Percentiles rank a stretch among this genome's conserved stretches.
phyloP scores from a whole-genome alignment of 768 basidiomycete genomes.

The Mycena metata region DNA sequence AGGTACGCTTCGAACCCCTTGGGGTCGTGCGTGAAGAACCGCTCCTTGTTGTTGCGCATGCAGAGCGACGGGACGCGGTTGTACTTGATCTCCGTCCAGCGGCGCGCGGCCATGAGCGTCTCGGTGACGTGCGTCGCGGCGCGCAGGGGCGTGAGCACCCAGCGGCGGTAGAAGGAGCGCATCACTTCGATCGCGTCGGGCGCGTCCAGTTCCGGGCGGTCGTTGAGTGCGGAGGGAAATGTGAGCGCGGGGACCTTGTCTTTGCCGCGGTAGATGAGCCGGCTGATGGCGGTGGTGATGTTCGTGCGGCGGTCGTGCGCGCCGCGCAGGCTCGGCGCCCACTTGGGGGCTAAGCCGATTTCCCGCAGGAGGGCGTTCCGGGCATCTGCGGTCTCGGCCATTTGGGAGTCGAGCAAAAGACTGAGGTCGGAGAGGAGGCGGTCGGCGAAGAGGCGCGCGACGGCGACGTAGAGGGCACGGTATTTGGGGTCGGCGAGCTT shows the following conservation, averaged over 20 bases:
- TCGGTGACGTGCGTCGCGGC: constrained; percentile 62
- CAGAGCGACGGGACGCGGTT: constrained; percentile 70
- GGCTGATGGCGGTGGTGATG: constrained; percentile 72
- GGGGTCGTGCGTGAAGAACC: constrained; percentile 71
- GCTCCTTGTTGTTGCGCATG: constrained; percentile 69
- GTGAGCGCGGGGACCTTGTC: constrained; percentile 38
- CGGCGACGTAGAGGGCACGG: constrained; percentile 72
- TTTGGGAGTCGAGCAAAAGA: constrained; percentile 52
- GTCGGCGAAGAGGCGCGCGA: constrained; percentile 71
- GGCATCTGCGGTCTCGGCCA: constrained; percentile 49
- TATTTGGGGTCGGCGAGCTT: constrained; percentile 65
- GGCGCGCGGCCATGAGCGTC: constrained; percentile 70
- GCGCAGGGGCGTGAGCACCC: constrained; percentile 72
- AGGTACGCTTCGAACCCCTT: constrained; percentile 73
- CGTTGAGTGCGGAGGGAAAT: constrained; percentile 51
- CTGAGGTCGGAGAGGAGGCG: constrained; percentile 64
- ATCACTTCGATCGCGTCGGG: constrained; percentile 55
- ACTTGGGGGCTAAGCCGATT: constrained; percentile 74
- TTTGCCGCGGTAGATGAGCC: constrained; percentile 62
- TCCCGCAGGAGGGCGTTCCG: constrained; percentile 51
- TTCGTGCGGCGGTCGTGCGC: constrained; percentile 76
- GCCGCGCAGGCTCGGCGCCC: constrained; percentile 73
- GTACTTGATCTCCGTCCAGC: constrained; percentile 72
- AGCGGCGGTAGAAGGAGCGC: constrained; percentile 70
- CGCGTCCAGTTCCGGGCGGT: constrained; percentile 39